Base-by-base conservation (phyloP, 495 filamentous ascomycete species). In the Trichocladium antarcticum region DNA sequence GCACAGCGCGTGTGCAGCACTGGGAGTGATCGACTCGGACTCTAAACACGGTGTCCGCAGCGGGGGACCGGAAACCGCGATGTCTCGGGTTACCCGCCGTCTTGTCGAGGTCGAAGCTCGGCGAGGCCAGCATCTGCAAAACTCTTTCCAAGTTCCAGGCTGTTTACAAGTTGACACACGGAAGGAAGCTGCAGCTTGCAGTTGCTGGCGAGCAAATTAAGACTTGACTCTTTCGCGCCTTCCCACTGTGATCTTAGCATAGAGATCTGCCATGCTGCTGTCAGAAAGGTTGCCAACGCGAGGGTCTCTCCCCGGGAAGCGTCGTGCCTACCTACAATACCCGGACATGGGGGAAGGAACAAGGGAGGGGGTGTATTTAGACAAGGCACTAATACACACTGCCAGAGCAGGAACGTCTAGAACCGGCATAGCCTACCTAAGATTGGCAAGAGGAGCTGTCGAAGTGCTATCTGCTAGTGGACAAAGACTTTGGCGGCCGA, bases 381-480 rank as follows among this genome's bases (percentile, higher is more conserved):
- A 20, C 0, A 39, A 6, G 8, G 10, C 48, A 32, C 44, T 29
- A 12, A 36, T 38, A 40, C 29, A 16, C 34, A 31, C 45, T 29
- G 50, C 43, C 37, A 43, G 44, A 58, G 38, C 47, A 51, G 31
- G 32, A 19, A 43, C 31, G 31, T 46, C 48, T 52, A 42, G 45
- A 60, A 56, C 22, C 35, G 52, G 58, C 35, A 50, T 55, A 60
- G 51, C 38, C 47, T 16, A 42, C 40, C 45, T 36, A 42, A 37
- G 36, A 37, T 28, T 16, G 44, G 27, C 43, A 14, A 17, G 20
- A 5, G 10, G 9, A 27, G 24, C 24, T 27, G 24, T 27, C 24
- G 4, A 12, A 12, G 35, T 28, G 19, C 22, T 37, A 12, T 17
- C 34, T 24, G 24, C 37, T 12, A 41, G 36, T 34, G 45, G 37